Conservation (phyloP, 2,329 filamentous ascomycete genomes). For the Botryotinia globosa region DNA sequence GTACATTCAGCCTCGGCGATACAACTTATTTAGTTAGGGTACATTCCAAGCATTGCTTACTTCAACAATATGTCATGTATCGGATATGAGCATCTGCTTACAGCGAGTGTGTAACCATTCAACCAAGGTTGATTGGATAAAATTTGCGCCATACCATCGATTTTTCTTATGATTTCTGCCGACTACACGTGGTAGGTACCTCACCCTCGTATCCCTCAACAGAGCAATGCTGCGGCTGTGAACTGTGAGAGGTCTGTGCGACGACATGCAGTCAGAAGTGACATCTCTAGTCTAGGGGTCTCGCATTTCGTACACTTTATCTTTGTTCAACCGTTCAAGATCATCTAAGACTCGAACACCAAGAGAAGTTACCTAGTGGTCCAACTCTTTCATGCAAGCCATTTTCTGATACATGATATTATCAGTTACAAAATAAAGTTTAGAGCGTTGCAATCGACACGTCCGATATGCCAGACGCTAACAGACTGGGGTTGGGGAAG, state of each 20-base stretch:
- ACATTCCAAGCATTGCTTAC: slow-evolving; percentile 8
- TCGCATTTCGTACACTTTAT: background rate
- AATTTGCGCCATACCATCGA: too few relatives aligned
- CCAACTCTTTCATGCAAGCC: background rate
- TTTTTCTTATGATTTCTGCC: background rate
- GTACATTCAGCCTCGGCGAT: slow-evolving; percentile 9
- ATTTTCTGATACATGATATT: background rate
- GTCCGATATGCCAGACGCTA: background rate
- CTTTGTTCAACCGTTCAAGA: background rate
- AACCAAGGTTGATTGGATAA: background rate
- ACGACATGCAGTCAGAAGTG: slow-evolving; percentile 3
- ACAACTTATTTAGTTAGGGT: background rate
- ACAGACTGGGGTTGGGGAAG: background rate
- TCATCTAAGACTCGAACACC: background rate
- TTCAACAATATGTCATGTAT: slow-evolving; percentile 5
- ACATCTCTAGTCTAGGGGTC: background rate
- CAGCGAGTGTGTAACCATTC: background rate
- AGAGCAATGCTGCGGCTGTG: background rate
- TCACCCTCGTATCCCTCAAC: background rate
- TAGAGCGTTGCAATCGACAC: background rate
- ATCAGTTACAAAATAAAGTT: background rate
- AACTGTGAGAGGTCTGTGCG: background rate
- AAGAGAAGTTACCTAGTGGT: slow-evolving; percentile 5
- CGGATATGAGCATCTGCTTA: background rate
- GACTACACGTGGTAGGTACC: background rate